Evolutionary conservation across 352 stramenopile genomes (phyloP).

Genomic region (Phytopythium chamaehyphon): DNA sequence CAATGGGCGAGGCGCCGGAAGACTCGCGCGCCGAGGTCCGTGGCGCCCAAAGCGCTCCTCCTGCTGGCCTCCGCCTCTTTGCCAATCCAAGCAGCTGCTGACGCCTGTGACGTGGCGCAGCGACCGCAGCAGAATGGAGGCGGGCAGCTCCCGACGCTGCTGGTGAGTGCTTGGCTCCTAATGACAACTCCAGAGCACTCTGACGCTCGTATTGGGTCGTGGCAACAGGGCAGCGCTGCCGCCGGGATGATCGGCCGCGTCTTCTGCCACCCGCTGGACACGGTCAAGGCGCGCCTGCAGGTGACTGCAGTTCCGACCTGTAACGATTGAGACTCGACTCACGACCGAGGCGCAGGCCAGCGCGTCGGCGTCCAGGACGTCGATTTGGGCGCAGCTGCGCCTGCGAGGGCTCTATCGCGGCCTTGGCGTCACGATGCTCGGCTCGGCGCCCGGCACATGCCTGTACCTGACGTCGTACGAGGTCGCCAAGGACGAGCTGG

Average conservation of each 20-base stretch:
- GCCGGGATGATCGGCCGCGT: constrained; percentile 80
- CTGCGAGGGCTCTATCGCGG: constrained; percentile 92
- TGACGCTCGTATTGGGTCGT: background rate
- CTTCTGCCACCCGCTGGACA: constrained; percentile 92
- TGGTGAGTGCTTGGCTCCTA: no score
- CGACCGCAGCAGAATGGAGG: background rate
- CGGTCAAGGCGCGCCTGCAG: constrained; percentile 86
- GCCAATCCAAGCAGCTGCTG: no score
- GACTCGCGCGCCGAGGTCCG: no score
- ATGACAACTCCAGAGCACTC: no score
- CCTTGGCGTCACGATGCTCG: constrained; percentile 92
- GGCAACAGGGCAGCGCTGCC: constrained; percentile 66
- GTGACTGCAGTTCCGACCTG: no score
- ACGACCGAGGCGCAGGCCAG: background rate
- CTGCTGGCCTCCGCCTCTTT: no score
- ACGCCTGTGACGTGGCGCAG: no score
- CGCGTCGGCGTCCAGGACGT: constrained; percentile 4
- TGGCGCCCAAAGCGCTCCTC: no score
- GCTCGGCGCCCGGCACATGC: constrained; percentile 93
- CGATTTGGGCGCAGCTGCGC: constrained; percentile 12
- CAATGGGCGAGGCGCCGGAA: no score
- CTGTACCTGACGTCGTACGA: constrained; percentile 98
- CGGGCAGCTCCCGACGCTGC: constrained; percentile 48
- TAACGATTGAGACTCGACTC: no score
- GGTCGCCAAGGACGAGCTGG: constrained; percentile 61